phyloP scores from a whole-genome alignment of 306 rosid genomes.

The barrel medic (Medicago truncatula) region MtrunA17r5.0-ANR NC_053049.1:2783501-2784000 shows the following conservation, averaged over 20 bases:
- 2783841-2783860: background rate
- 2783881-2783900: background rate
- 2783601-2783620: background rate
- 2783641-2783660: background rate
- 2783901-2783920: background rate
- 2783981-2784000: background rate
- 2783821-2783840: background rate
- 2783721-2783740: too few relatives aligned
- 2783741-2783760: background rate
- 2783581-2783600: background rate
- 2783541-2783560: background rate
- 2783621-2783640: background rate
- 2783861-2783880: slow-evolving; percentile 17
- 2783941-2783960: background rate
- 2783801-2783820: background rate
- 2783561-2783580: background rate
- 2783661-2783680: background rate
- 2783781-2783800: background rate
- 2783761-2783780: background rate
- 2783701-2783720: background rate
- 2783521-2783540: too few relatives aligned
- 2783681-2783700: background rate
- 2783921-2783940: background rate
- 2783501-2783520: too few relatives aligned
- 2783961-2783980: background rate